Evolutionary conservation across 2,329 filamentous ascomycete species (phyloP).

Genomic region (Aureobasidium uvarum): DNA sequence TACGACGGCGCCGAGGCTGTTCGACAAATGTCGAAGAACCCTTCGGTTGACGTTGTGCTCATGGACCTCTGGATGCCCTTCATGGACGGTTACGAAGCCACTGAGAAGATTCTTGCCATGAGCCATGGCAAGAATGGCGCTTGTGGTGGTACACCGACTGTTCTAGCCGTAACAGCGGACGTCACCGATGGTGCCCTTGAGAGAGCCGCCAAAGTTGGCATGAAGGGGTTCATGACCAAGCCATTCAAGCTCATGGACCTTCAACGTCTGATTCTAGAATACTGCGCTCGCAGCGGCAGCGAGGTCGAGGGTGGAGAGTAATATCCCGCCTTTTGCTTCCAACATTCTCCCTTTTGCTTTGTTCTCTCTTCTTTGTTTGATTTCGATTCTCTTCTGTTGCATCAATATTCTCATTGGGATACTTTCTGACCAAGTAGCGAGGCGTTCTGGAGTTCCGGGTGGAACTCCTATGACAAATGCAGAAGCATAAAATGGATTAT

Average conservation of each 20-base stretch:
- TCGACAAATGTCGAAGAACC: conserved; percentile 51
- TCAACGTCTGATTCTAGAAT: conserved; percentile 57
- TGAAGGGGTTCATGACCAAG: conserved; percentile 68
- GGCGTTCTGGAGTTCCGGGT: conserved; percentile 4
- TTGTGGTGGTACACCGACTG: conserved; percentile 39
- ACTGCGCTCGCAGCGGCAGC: conserved; percentile 39
- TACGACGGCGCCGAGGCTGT: conserved; percentile 69
- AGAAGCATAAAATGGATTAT: not conserved
- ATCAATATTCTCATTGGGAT: conserved; percentile 4
- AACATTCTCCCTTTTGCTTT: not conserved
- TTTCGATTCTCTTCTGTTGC: not conserved
- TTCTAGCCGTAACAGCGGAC: conserved; percentile 66
- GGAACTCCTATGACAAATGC: not conserved
- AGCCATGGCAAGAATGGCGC: conserved; percentile 28
- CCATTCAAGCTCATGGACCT: conserved; percentile 63
- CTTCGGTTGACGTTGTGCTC: conserved; percentile 59
- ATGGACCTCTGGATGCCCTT: conserved; percentile 79
- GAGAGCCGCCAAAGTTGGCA: conserved; percentile 60
- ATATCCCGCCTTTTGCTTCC: not conserved
- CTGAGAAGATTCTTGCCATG: conserved; percentile 60
- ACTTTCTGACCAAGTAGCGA: conserved; percentile 7
- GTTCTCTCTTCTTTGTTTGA: not conserved
- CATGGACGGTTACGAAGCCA: conserved; percentile 70
- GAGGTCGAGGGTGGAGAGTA: conserved; percentile 16
- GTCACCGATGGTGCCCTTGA: conserved; percentile 63